Base-by-base conservation (phyloP, 441 rosid genomes). In the Erysimum cheiri region DNA sequence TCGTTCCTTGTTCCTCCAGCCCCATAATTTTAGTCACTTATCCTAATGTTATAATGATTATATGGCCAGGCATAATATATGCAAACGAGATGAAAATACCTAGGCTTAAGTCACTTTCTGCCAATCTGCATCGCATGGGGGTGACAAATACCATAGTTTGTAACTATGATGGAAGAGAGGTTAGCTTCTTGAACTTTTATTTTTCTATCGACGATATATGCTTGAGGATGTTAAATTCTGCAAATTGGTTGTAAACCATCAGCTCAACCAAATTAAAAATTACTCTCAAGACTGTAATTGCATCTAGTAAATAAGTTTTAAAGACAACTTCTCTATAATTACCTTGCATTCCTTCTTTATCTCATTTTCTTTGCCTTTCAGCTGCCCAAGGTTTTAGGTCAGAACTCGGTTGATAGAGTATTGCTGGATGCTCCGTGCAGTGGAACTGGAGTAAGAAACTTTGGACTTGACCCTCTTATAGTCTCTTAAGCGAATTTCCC, bases 361-460 rank as follows among this genome's bases (percentile, higher is more conserved):
- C 19, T 29, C 4, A 26, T 57, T 24, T 36, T 78, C 44, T 43
- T 29, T 59, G 15, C 48, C 49, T 75, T 72, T 75, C 90, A 92
- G 98, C 82, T 94, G 63, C 85, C 92, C 33, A 94, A 85, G 85
- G 85, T 87, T 72, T 81, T 92, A 77, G 97, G 99, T 63, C 80
- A 76, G 56, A 90, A 85, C 64, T 67, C 90, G 3, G 93, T 92
- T 43, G 99, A 95, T 70, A 87, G 99, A 78, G 97, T 92, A 35
- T 76, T 95, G 88, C 78, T 95, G 71, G 99, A 95, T 87, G 97
- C 98, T 40, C 99, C 99, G 55, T 95, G 99, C 76, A 92, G 97
- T 76, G 99, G 98, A 47, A 95, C 97, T 47, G 99, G 99, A 81
- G 99, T 95, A 83, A 82, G 93, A 39, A 55, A 41, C 14, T 61